These are phyloP conservation scores for barley (Hordeum vulgare) DNA, from an alignment of 176 grass and related monocot species.

Conservation along the genomic window MorexV3_pseudomolecules_assembly NC_058523.1:438346175-438346674, in stretches of 20 bases:
- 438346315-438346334: too few relatives aligned
- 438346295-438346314: too few relatives aligned
- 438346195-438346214: too few relatives aligned
- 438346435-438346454: conserved; percentile 5
- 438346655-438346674: conserved; percentile 12
- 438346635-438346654: conserved; percentile 28
- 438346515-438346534: neutral
- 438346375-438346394: neutral
- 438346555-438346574: conserved; percentile 3
- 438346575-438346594: neutral
- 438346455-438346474: neutral
- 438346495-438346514: neutral
- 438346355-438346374: neutral
- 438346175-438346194: too few relatives aligned
- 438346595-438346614: conserved; percentile 10
- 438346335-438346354: neutral
- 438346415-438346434: conserved; percentile 1
- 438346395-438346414: neutral
- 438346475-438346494: neutral
- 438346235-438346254: too few relatives aligned
- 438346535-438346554: neutral
- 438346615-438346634: conserved; percentile 28
- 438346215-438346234: too few relatives aligned
- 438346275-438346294: neutral
- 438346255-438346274: too few relatives aligned